phyloP scores from a whole-genome alignment of 306 rosid species.

The Cucumis hystrix region DNA sequence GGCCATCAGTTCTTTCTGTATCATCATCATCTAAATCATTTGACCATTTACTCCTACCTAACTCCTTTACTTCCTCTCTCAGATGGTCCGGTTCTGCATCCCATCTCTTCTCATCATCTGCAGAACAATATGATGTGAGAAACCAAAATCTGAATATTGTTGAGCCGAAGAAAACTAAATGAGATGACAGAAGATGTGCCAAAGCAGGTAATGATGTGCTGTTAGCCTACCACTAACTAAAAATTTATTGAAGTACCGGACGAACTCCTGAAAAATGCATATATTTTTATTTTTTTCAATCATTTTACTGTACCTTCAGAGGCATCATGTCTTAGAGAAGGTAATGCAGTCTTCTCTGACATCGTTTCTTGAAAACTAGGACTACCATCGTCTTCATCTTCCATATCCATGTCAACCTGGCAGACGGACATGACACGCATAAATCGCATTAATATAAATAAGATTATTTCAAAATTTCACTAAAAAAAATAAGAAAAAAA shows the following conservation, averaged over 20 bases:
- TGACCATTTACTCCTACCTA: constrained; percentile 98
- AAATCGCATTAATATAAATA: background rate
- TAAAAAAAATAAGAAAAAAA: background rate
- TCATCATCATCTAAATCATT: constrained; percentile 59
- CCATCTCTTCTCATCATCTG: constrained; percentile 37
- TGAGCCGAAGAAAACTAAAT: background rate
- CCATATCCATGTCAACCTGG: constrained; percentile 99
- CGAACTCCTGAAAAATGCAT: background rate
- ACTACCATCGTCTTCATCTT: constrained; percentile 45
- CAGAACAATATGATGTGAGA: constrained; percentile 4
- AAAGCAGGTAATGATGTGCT: background rate
- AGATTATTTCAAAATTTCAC: background rate
- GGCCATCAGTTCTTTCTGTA: constrained; percentile 28
- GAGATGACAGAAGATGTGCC: background rate
- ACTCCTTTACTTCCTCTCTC: constrained; percentile 57
- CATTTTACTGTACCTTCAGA: constrained; percentile 25
- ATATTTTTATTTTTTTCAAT: background rate
- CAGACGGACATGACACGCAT: constrained; percentile 13
- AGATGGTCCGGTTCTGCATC: constrained; percentile 48
- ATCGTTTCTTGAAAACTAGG: constrained; percentile 36
- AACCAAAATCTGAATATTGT: constrained; percentile 19
- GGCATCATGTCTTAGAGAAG: constrained; percentile 25
- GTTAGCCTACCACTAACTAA: background rate
- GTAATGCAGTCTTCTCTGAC: constrained; percentile 27
- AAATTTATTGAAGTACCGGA: background rate